Evolutionary conservation across 2,329 filamentous ascomycete species (phyloP), one percentile per base, ranked within the genome.

Genomic region (Stachybotrys echinatus): DNA sequence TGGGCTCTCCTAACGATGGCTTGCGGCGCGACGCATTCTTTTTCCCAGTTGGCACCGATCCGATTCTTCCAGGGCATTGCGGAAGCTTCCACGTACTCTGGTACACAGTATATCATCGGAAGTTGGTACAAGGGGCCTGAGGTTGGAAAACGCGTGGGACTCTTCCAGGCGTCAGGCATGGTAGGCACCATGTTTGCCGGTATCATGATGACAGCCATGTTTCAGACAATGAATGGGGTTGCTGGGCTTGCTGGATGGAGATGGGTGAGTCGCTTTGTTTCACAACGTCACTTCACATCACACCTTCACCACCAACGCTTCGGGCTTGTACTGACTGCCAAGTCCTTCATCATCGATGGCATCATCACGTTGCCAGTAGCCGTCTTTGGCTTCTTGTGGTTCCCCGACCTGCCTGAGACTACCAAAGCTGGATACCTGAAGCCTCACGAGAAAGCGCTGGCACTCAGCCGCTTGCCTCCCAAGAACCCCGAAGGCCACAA

Each of bases 171-270:
- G 1, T 76, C 76, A 5, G 80, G 79, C 0, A 71, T 81, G 2
- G 75, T 76, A 0, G 80, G 80, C 0, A 79, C 73, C 0, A 79
- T 84, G 73, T 81, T 84, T 49, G 74, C 74, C 2, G 81, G 80
- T 0, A 78, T 80, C 46, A 74, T 83, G 53, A 79, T 81, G 59
- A 75, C 75, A 0, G 76, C 74, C 1, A 62, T 62, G 4, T 52
- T 61, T 4, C 53, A 51, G 42, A 48, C 50, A 1, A 59, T 64
- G 51, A 57, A 75, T 22, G 74, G 77, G 0, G 59, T 70, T 12
- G 59, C 58, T 7, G 71, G 74, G 4, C 42, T 61, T 0, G 49
- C 48, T 8, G 77, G 74, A 0, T 84, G 80, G 80, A 66, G 77
- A 34, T 75, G 73, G 73, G 61, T 73, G 2, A n/a, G n/a, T n/a